A percentile compares a stretch with the other conserved stretches of the same genome.
phyloP scores from a whole-genome alignment of 352 stramenopile species.

The Phytophthora tentaculata region DNA sequence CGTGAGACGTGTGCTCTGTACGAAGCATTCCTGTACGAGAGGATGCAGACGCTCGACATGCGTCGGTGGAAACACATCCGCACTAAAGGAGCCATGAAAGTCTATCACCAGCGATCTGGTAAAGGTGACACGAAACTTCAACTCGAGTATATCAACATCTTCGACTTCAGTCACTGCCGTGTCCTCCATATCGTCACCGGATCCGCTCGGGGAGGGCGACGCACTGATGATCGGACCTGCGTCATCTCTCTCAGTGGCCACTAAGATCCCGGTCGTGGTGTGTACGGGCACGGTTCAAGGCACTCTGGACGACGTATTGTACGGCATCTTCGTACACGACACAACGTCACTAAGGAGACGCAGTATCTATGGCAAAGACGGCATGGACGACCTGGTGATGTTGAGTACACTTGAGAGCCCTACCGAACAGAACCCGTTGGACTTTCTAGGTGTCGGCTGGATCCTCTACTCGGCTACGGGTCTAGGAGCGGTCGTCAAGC shows the following conservation, averaged over 20 bases:
- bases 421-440: slow-evolving; percentile 46
- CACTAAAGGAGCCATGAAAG: slow-evolving; percentile 36
- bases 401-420: slow-evolving; percentile 44
- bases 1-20: slow-evolving; percentile 47
- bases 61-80: slow-evolving; percentile 45
- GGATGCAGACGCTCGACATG: slow-evolving; percentile 30
- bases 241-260: slow-evolving; percentile 49
- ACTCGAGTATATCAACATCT: neutral
- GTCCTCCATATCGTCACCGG: slow-evolving; percentile 19
- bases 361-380: slow-evolving; percentile 40
- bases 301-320: slow-evolving; percentile 60
- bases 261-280: slow-evolving; percentile 43
- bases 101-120: slow-evolving; percentile 45
- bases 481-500: slow-evolving; percentile 35
- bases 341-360: slow-evolving; percentile 40
- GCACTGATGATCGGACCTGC: slow-evolving; percentile 51
- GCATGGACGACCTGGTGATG: slow-evolving; percentile 49
- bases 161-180: slow-evolving; percentile 3
- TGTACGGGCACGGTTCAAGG: slow-evolving; percentile 43
- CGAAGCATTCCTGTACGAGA: slow-evolving; percentile 46
- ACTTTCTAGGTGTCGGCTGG: slow-evolving; percentile 53
- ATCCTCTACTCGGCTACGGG: slow-evolving; percentile 47
- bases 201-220: slow-evolving; percentile 14
- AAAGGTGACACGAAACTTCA: slow-evolving; percentile 1
- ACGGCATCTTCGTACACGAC: slow-evolving; percentile 51